A percentile compares a stretch with the other conserved stretches of the same genome.
Evolutionary conservation across 108 stramenopile genomes (phyloP).

Genomic region (Cyclotella choctawhatcheeana): DNA sequence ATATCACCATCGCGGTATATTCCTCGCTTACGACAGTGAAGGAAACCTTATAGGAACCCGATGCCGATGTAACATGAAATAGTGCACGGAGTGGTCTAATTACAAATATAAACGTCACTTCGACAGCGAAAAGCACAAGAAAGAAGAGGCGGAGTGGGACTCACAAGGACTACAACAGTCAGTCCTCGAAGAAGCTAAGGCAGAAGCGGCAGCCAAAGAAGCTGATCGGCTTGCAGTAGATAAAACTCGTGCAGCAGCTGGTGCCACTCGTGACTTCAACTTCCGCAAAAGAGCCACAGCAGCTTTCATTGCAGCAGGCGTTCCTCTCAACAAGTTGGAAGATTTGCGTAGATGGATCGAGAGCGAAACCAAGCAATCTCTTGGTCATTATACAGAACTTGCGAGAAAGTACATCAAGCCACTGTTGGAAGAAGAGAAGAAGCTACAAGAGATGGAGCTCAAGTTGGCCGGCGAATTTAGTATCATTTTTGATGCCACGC

Average conservation of each 20-base stretch:
- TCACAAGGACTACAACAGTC: neutral
- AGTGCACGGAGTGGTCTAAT: neutral
- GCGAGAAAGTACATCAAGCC: neutral
- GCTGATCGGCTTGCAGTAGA: neutral
- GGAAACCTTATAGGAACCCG: neutral
- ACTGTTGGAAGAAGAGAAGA: neutral
- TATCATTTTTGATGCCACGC: constrained; percentile 7
- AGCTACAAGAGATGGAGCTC: neutral
- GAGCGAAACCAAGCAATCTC: neutral
- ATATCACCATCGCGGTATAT: neutral
- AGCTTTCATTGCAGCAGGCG: neutral
- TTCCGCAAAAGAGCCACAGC: neutral
- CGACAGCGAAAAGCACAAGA: neutral
- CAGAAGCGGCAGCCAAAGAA: neutral
- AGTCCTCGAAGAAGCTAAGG: neutral
- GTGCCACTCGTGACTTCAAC: neutral
- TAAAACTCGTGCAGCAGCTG: neutral
- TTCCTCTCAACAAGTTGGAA: neutral
- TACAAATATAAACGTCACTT: neutral
- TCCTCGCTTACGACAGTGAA: neutral
- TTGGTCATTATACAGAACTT: neutral
- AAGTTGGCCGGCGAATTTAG: neutral
- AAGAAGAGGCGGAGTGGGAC: neutral
- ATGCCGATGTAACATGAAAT: neutral
- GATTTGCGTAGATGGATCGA: neutral